Evolutionary conservation across 768 basidiomycete species (phyloP), one percentile per base, ranked within the genome.

Genomic region (Candolleomyces aberdarensis): DNA sequence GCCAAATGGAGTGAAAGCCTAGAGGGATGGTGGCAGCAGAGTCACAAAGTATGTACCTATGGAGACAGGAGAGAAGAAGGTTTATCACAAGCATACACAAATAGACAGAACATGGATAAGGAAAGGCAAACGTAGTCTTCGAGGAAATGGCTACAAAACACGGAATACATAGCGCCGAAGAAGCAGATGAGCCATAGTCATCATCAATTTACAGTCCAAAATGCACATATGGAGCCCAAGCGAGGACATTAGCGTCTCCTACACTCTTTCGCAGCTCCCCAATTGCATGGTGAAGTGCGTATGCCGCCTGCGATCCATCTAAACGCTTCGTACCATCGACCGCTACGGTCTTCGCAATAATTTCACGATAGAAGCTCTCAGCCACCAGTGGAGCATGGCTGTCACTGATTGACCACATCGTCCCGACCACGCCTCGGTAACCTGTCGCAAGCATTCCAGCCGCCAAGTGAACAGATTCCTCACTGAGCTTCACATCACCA

Each of bases 351-450:
- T 11, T 40, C 6, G 46, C 62, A 62, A 49, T 62, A 9, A 32
- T 32, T 9, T 32, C 32, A 9, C 32, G 32, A 32, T 32, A 32
- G 32, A 32, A 62, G 13, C 36, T 17, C 15, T 60, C 54, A n/a
- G 67, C 63, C 39, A 67, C 56, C 5, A 39, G 39, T 20, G 57
- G 56, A 17, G 63, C 67, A 31, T 59, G 44, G 8, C 46, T 17
- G 32, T 67, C 67, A 19, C 36, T 36, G 22, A 67, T 67, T 3
- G 63, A 57, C 65, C 67, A 67, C 67, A 67, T 67, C 13, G 65
- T 67, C 15, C 59, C 61, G 8, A 66, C 59, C 10, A 64, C 63
- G 3, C 66, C 51, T 14, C 63, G 59, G 49, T 62, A 67, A 22
- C 66, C 66, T 1, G 57, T 65, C 17, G 60, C 60, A 10, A 66